phyloP scores from a whole-genome alignment of 352 stramenopile genomes.

The Phytophthora fragariaefolia region DNA sequence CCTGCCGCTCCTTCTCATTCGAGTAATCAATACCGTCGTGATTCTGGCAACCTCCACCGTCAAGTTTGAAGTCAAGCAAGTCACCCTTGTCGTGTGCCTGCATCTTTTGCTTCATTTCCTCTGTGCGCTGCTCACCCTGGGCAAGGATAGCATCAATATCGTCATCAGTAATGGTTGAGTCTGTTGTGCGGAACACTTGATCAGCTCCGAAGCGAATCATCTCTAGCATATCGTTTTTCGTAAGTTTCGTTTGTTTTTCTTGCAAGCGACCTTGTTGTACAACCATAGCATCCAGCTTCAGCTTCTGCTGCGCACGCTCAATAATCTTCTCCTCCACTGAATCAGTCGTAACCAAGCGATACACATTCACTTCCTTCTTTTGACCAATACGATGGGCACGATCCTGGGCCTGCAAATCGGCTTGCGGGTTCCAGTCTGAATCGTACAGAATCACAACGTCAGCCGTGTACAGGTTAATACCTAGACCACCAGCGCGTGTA shows the following conservation, averaged over 20 bases:
- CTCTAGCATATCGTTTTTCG: constrained; percentile 96
- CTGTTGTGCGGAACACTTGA: constrained; percentile 97
- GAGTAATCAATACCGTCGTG: constrained; percentile 97
- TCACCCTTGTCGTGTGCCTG: constrained; percentile 87
- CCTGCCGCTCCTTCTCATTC: constrained; percentile 90
- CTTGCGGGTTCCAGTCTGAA: constrained; percentile 98
- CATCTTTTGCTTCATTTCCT: constrained; percentile 91
- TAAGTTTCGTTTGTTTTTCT: constrained; percentile 93
- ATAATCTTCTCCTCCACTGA: constrained; percentile 99
- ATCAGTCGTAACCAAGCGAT: constrained; percentile 95
- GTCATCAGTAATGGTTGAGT: constrained; percentile 97
- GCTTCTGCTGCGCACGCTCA: constrained; percentile 97
- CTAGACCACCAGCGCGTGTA: constrained; percentile 97
- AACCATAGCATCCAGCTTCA: constrained; percentile 91
- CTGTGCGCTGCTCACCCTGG: constrained; percentile 84
- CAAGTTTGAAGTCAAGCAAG: constrained; percentile 92
- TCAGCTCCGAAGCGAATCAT: constrained; percentile 98
- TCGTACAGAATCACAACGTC: constrained; percentile 99
- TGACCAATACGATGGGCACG: constrained; percentile 98
- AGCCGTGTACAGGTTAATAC: constrained; percentile 99
- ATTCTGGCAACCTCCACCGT: constrained; percentile 94
- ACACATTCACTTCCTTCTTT: constrained; percentile 98
- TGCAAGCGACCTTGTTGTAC: constrained; percentile 87
- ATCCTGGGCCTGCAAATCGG: constrained; percentile 95
- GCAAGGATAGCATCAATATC: constrained; percentile 98